Percentiles rank a stretch among this genome's conserved stretches.
phyloP scores from a whole-genome alignment of 2,329 filamentous ascomycete genomes.

The Aspergillus fructus region DNA sequence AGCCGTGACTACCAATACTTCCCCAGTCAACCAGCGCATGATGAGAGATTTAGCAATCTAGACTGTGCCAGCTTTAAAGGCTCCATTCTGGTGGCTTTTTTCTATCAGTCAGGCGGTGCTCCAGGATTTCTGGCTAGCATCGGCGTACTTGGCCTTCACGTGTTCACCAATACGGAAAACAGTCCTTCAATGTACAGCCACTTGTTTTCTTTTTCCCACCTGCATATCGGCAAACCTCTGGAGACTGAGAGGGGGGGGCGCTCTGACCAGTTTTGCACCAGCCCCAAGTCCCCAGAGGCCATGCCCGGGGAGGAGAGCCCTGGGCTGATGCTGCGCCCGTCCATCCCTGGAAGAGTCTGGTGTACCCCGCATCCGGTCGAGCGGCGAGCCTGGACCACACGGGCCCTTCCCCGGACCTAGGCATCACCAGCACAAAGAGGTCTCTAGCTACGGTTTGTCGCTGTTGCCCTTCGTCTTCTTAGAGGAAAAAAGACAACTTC shows the following conservation, averaged over 20 bases:
- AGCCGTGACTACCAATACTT: not conserved
- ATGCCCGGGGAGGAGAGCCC: not conserved
- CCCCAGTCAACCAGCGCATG: conserved; percentile 3
- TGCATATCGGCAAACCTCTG: too few relatives aligned
- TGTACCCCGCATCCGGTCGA: conserved; percentile 26
- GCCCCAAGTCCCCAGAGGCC: not conserved
- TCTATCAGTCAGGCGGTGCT: conserved; percentile 2
- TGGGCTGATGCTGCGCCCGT: not conserved
- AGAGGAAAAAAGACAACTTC: not conserved
- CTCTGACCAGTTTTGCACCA: not conserved
- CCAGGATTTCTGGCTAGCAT: not conserved
- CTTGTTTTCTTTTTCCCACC: not conserved
- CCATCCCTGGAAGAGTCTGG: not conserved
- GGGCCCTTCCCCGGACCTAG: conserved; percentile 21
- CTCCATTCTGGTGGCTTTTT: not conserved
- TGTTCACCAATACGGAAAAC: not conserved
- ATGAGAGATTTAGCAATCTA: not conserved
- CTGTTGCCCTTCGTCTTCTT: not conserved
- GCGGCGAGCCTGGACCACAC: conserved; percentile 22
- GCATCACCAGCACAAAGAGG: not conserved
- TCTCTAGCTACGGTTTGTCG: not conserved
- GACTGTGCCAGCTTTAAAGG: not conserved
- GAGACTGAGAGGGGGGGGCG: too few relatives aligned
- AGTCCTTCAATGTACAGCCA: not conserved
- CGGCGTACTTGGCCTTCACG: not conserved